A percentile compares a stretch with the other conserved stretches of the same genome.
Evolutionary conservation across 2,329 filamentous ascomycete species (phyloP).

Genomic region (Fusarium staphyleae): DNA sequence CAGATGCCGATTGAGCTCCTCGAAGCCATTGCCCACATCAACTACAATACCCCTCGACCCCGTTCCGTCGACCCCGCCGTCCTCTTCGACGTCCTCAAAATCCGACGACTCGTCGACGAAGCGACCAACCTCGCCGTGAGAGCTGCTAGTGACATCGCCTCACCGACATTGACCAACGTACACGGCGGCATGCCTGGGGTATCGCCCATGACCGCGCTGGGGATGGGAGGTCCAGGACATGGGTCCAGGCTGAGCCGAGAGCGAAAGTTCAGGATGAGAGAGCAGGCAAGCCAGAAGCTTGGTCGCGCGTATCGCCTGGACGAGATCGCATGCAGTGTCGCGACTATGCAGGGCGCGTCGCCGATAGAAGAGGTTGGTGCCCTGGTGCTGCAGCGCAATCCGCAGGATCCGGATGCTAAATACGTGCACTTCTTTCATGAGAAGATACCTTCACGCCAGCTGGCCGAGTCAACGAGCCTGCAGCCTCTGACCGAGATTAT

Average conservation of each 20-base stretch:
- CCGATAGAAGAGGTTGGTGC: conserved; percentile 78
- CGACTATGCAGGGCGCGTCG: conserved; percentile 82
- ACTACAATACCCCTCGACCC: conserved; percentile 78
- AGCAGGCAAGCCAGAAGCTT: conserved; percentile 80
- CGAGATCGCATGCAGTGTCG: conserved; percentile 83
- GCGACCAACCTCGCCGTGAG: conserved; percentile 79
- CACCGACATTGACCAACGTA: conserved; percentile 66
- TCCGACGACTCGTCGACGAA: conserved; percentile 80
- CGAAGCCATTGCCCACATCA: conserved; percentile 78
- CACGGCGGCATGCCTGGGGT: conserved; percentile 49
- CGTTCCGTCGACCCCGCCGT: conserved; percentile 80
- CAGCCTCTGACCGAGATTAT: conserved; percentile 73
- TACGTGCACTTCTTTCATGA: conserved; percentile 95
- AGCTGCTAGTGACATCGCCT: conserved; percentile 75
- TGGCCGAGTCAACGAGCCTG: conserved; percentile 75
- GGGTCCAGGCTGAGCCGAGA: conserved; percentile 76
- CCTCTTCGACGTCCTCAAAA: conserved; percentile 85
- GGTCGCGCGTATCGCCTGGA: conserved; percentile 80
- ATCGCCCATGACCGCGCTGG: conserved; percentile 30
- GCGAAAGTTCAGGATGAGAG: conserved; percentile 78
- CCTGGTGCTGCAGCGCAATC: conserved; percentile 73
- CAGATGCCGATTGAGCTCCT: conserved; percentile 81
- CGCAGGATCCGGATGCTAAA: conserved; percentile 74
- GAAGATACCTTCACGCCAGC: conserved; percentile 79
- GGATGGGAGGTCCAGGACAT: conserved; percentile 57